Conservation (phyloP, 2,329 filamentous ascomycete species). For the Fusarium sp. region DNA sequence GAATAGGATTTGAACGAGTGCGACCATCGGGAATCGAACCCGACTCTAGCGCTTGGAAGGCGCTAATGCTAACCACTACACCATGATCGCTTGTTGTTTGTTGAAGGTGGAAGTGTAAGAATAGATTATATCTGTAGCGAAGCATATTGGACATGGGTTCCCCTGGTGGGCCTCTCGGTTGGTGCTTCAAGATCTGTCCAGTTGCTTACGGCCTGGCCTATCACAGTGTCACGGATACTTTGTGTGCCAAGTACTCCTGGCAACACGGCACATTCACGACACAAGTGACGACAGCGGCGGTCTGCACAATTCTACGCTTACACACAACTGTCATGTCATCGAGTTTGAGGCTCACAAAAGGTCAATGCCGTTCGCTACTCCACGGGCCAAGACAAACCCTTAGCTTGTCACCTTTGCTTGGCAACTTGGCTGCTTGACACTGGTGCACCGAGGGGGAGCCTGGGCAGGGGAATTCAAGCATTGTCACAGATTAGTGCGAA, state of each 20-base stretch:
- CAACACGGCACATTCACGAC: background rate
- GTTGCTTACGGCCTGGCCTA: background rate
- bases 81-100: background rate
- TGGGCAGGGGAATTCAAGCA: constrained; percentile 1
- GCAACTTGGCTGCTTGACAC: background rate
- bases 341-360: background rate
- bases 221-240: background rate
- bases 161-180: background rate
- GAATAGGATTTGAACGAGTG: background rate
- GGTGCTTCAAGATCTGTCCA: background rate
- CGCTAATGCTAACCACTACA: constrained; percentile 14
- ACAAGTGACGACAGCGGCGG: background rate
- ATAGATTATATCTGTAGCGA: background rate
- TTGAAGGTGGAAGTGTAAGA: background rate
- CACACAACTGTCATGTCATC: background rate
- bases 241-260: background rate
- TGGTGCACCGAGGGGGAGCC: background rate
- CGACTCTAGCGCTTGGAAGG: constrained; percentile 12
- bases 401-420: background rate
- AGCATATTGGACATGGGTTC: background rate
- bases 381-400: constrained; percentile 1
- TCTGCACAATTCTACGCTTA: background rate
- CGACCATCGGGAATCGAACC: constrained; percentile 11
- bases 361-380: background rate
- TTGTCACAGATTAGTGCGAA: background rate